A percentile compares a stretch with the other conserved stretches of the same genome.
These are phyloP conservation scores for Elongisporangium undulatum DNA, from an alignment of 352 stramenopile species.

Conservation along the genomic window DNA sequence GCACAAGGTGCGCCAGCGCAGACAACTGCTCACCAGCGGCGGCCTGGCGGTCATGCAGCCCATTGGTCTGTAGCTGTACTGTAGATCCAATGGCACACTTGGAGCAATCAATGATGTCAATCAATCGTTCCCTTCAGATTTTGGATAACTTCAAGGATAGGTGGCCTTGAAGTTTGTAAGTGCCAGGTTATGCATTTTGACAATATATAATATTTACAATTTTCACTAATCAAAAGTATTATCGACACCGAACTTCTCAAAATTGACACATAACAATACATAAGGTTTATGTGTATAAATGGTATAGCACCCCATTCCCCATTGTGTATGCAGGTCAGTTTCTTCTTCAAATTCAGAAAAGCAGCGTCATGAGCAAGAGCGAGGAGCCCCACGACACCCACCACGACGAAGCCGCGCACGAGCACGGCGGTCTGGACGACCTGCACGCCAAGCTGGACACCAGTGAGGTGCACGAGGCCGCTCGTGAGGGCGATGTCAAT, in stretches of 20 bases:
- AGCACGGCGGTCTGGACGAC: slow-evolving; percentile 54
- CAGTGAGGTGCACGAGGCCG: slow-evolving; percentile 51
- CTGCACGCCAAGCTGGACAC: slow-evolving; percentile 60
- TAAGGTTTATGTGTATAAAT: background rate
- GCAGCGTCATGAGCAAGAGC: background rate
- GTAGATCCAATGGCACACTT: no score
- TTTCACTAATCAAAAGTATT: background rate
- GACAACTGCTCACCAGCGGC: slow-evolving; percentile 32
- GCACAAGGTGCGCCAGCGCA: slow-evolving; percentile 22
- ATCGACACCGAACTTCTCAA: background rate
- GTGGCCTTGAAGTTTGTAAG: background rate
- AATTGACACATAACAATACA: background rate
- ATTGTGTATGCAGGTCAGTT: background rate
- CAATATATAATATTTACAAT: background rate
- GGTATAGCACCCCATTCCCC: background rate
- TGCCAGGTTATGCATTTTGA: background rate
- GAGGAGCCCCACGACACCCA: slow-evolving; percentile 21
- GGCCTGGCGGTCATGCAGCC: slow-evolving; percentile 34
- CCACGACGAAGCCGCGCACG: slow-evolving; percentile 11
- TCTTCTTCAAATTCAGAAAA: background rate
- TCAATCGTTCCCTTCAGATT: background rate
- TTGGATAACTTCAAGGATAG: background rate
- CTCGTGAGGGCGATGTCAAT: slow-evolving; percentile 36
- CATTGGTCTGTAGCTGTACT: background rate
- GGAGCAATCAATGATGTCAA: background rate